These are phyloP conservation scores for Sesbania bispinosa DNA, from an alignment of 306 rosid genomes.

Conservation along the genomic window DNA sequence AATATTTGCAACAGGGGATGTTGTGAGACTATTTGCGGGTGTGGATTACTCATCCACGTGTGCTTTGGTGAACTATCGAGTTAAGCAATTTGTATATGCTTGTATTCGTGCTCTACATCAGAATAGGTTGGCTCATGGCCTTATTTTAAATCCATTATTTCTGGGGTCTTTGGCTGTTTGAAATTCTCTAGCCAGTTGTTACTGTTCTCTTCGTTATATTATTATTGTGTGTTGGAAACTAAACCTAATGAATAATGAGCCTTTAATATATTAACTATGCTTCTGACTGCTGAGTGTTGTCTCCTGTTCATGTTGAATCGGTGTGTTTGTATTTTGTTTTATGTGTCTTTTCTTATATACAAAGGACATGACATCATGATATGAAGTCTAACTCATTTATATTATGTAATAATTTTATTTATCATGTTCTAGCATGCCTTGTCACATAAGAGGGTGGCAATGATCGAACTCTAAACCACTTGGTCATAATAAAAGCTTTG, in stretches of 20 bases:
- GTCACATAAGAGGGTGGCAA: no score
- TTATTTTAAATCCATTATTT: background rate
- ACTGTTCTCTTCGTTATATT: no score
- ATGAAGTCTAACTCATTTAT: background rate
- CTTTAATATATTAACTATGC: background rate
- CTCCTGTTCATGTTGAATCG: background rate
- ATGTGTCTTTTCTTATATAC: background rate
- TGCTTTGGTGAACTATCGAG: conserved; percentile 64
- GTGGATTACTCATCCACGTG: conserved; percentile 45
- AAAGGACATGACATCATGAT: background rate
- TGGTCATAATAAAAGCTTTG: no score
- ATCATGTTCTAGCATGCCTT: no score
- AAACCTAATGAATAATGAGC: no score
- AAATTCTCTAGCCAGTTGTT: background rate
- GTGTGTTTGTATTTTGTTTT: background rate
- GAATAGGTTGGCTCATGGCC: conserved; percentile 49
- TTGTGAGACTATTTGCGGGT: conserved; percentile 56
- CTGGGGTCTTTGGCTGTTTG: background rate
- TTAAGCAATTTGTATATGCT: conserved; percentile 53
- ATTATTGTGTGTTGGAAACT: background rate
- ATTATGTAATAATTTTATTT: background rate
- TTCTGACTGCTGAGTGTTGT: background rate
- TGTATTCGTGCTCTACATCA: conserved; percentile 67
- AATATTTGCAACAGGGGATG: conserved; percentile 52
- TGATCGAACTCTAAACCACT: no score